Conservation (phyloP, 805 yeast species). For the Candida qinlingensis region DNA sequence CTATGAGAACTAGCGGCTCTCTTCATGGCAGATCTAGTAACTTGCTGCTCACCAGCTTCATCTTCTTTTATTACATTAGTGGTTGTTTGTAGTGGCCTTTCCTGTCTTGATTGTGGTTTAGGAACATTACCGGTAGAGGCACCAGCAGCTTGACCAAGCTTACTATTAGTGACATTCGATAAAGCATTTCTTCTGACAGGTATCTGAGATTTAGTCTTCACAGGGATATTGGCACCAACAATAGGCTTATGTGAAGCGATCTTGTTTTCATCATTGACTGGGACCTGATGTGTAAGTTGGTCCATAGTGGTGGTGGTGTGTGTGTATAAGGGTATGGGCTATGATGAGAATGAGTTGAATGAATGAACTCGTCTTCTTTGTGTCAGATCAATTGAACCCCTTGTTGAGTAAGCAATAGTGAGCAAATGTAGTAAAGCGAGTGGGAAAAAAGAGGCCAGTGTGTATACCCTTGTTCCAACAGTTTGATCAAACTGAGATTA, state of each 20-base stretch:
- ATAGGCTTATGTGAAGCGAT: slow-evolving; percentile 9
- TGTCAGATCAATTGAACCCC: no score
- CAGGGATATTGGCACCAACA: not conserved
- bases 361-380: not conserved
- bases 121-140: not conserved
- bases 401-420: no score
- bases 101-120: not conserved
- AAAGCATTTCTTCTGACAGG: slow-evolving; percentile 26
- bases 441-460: no score
- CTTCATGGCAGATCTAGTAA: slow-evolving; percentile 53
- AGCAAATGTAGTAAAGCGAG: no score
- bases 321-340: not conserved
- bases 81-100: slow-evolving; percentile 2
- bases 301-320: slow-evolving; percentile 3
- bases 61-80: slow-evolving; percentile 11
- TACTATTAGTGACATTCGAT: slow-evolving; percentile 27
- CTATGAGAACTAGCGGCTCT: slow-evolving; percentile 23
- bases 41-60: slow-evolving; percentile 16
- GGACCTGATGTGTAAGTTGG: slow-evolving; percentile 8
- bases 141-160: slow-evolving; percentile 6
- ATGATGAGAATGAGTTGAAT: not conserved
- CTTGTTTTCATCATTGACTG: slow-evolving; percentile 20
- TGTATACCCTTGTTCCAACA: no score
- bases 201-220: slow-evolving; percentile 18
- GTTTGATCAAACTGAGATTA: no score